Evolutionary conservation across 768 basidiomycete genomes (phyloP), one percentile per base, ranked within the genome.

Genomic region (Boletus coccyginus): DNA sequence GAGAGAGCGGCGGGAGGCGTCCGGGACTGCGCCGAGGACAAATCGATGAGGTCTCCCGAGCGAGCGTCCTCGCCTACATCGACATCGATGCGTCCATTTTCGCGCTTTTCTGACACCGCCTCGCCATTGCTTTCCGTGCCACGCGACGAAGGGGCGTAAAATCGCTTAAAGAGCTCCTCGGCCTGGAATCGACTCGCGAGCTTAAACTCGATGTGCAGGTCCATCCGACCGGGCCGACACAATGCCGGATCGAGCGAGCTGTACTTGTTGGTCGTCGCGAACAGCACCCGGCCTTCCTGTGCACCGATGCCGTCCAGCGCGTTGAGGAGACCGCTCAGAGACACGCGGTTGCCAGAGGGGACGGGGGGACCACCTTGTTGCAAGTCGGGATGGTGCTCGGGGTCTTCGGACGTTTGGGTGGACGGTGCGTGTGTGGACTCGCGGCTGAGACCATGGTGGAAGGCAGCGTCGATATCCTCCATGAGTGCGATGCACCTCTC

Each of bases 401-500:
- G 40, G 17, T 44, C 33, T 21, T 48, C 14, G 3, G 56, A 3
- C 7, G 17, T 19, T 38, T 52, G 55, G 1, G 53, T 36, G 11
- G 53, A 5, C 4, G 58, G 5, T 11, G 21, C 16, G 0, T 19
- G 4, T 17, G 59, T 36, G 5, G 51, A 47, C n/a, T 76, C 73
- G 39, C 76, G 75, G 41, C 49, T 74, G 48, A 80, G 60, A 21
- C 73, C 72, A 43, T 74, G 76, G 33, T 73, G 73, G 71, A 92
- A 88, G 3, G 88, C 90, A 3, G 85, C 88, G 61, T 93, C 91
- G 52, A 92, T 86, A 66, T 92, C 91, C 68, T 92, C 90, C 82
- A 93, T 90, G 36, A 93, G 76, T 6, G 85, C 82, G 53, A 92
- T 86, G 62, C 86, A 90, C 60, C 78, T 77, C 54, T 83, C 78